Conservation (phyloP, 768 basidiomycete genomes). For the Pisolithus microcarpus region DNA sequence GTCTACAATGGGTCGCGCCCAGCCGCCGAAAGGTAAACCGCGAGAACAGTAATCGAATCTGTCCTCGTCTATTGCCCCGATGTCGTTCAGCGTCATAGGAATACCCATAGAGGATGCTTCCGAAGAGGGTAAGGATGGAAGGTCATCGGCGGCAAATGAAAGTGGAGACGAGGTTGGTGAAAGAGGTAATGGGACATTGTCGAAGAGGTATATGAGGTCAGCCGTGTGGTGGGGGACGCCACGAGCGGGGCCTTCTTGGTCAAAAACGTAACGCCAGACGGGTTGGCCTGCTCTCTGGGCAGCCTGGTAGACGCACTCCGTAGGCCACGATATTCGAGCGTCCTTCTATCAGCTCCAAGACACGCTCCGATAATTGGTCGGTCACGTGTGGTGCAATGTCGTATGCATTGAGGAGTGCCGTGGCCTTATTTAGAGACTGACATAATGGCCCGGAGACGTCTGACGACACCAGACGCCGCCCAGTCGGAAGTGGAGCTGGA, state of each 20-base stretch:
- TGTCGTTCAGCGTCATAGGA: constrained; percentile 18
- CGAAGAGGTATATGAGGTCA: constrained; percentile 74
- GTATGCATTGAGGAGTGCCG: constrained; percentile 57
- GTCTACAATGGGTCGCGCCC: constrained; percentile 55
- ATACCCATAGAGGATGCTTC: constrained; percentile 16
- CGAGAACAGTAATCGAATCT: constrained; percentile 11
- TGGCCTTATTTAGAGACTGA: constrained; percentile 59
- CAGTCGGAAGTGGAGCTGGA: constrained; percentile 52
- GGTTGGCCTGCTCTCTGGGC: constrained; percentile 45
- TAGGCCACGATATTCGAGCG: constrained; percentile 70
- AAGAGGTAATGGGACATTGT: constrained; percentile 56
- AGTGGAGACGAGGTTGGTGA: constrained; percentile 27
- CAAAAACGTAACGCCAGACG: constrained; percentile 80
- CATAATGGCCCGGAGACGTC: constrained; percentile 69
- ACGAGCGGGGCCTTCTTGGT: constrained; percentile 66
- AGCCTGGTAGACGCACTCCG: constrained; percentile 52
- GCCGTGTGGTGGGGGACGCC: constrained; percentile 63
- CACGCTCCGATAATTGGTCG: constrained; percentile 59
- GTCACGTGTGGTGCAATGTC: constrained; percentile 59
- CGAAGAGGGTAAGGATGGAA: constrained; percentile 24
- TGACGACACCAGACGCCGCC: constrained; percentile 53
- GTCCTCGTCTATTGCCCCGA: constrained; percentile 21
- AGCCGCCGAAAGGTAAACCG: constrained; percentile 30
- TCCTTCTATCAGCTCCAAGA: constrained; percentile 74
- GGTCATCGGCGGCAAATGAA: constrained; percentile 29